Conservation (phyloP, 768 basidiomycete genomes). For the Rickenella mellea region DNA sequence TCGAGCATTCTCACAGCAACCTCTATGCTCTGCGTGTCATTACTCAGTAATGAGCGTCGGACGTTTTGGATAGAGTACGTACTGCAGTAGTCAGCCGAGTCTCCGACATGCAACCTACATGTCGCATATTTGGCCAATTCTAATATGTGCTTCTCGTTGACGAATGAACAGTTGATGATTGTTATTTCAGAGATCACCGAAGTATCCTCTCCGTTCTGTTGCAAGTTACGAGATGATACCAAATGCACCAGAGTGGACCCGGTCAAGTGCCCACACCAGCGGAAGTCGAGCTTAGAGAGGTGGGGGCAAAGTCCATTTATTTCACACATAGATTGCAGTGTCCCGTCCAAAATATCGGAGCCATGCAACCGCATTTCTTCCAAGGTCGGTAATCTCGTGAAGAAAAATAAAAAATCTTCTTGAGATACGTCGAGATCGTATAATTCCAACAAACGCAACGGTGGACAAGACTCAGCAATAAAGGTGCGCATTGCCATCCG, state of each 20-base stretch:
- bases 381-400: slow-evolving; percentile 28
- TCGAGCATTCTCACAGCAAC: neutral
- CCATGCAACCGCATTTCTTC: slow-evolving; percentile 46
- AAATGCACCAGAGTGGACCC: slow-evolving; percentile 42
- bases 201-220: slow-evolving; percentile 1
- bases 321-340: slow-evolving; percentile 28
- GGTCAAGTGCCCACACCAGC: slow-evolving; percentile 49
- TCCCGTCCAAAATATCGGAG: slow-evolving; percentile 43
- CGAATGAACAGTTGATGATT: slow-evolving; percentile 48
- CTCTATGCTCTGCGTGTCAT: neutral
- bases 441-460: slow-evolving; percentile 34
- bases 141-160: slow-evolving; percentile 44
- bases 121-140: slow-evolving; percentile 35
- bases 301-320: slow-evolving; percentile 34
- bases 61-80: slow-evolving; percentile 15
- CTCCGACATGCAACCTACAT: slow-evolving; percentile 36
- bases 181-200: slow-evolving; percentile 34
- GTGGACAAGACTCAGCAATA: slow-evolving; percentile 19
- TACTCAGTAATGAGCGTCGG: neutral
- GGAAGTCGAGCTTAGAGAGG: slow-evolving; percentile 40
- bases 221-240: slow-evolving; percentile 28
- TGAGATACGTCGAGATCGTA: slow-evolving; percentile 37
- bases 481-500: slow-evolving; percentile 20
- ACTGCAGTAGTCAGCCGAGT: slow-evolving; percentile 45
- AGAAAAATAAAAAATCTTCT: slow-evolving; percentile 25